Evolutionary conservation across 768 basidiomycete species (phyloP).

Genomic region (Termitomyces eurrhizus): DNA sequence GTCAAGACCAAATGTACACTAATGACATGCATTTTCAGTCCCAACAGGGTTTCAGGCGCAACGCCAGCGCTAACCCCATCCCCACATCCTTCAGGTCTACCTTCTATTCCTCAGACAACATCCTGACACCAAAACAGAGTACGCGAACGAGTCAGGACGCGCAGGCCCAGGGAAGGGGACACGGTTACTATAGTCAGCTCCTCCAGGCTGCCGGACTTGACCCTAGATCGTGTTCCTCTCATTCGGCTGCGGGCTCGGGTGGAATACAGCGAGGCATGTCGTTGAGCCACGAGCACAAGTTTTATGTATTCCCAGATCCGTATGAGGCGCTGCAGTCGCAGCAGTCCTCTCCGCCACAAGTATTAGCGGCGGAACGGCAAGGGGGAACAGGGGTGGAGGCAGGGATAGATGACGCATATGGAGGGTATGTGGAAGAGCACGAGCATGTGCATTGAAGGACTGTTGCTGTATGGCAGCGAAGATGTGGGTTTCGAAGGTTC

Average conservation of each 20-base stretch:
- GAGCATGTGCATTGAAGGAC: neutral
- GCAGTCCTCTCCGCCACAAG: neutral
- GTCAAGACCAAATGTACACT: neutral
- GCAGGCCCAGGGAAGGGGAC: neutral
- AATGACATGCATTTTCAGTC: neutral
- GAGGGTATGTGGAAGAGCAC: conserved; percentile 22
- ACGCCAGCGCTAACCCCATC: neutral
- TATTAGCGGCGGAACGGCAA: neutral
- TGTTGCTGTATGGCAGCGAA: neutral
- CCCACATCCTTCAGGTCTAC: neutral
- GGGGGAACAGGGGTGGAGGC: conserved; percentile 4
- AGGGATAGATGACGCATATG: conserved; percentile 28
- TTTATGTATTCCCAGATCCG: neutral
- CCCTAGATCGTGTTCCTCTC: neutral
- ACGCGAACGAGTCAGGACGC: neutral
- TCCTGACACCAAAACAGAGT: neutral
- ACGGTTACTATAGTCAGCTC: conserved; percentile 3
- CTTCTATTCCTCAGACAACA: neutral
- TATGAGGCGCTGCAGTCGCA: neutral
- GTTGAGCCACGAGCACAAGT: conserved; percentile 8
- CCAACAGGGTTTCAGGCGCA: neutral
- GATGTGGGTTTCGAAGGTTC: neutral
- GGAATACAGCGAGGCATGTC: conserved; percentile 17
- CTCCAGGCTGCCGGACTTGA: conserved; percentile 22
- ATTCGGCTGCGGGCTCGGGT: neutral